Evolutionary conservation across 2,329 filamentous ascomycete species (phyloP), one percentile per base, ranked within the genome.

Genomic region (Trichophaea hybrida): DNA sequence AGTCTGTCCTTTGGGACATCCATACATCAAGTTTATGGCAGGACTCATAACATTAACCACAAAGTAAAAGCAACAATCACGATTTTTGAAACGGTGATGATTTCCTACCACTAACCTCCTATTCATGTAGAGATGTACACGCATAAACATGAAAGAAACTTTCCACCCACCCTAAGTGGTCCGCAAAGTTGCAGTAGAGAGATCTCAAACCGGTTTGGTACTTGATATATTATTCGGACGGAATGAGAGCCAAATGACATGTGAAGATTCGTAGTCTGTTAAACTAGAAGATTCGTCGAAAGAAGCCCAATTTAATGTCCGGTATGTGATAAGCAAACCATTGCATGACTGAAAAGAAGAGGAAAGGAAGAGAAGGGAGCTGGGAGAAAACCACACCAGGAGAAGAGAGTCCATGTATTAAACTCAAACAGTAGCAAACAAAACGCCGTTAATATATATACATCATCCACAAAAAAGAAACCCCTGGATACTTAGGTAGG

Each of bases 201-300:
- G 32, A 35, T 38, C 51, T 54, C 51, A 54, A 35, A 54, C 51
- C 24, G 51, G 51, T 38, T 33, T 54, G 51, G 51, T 54, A n/a
- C 51, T 50, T 32, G 31, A 13, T 37, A 70, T 67, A 46, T 64
- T 74, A 66, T 74, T 69, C 71, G 72, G 71, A 73, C 69, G 68
- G 71, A 73, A 74, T 74, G 73, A 74, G 72, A 74, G 72, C 72
- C 69, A 72, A 67, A 71, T 73, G 68, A 73, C 71, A 72, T 66
- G 57, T 24, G 24, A 24, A 24, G 24, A 24, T 24, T 24, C 24
- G 24, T 24, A 24, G 24, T 24, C 24, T 24, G 24, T 24, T 3
- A 24, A 3, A 24, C 24, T 24, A 24, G 24, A 68, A 64, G 62
- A 64, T 24, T 59, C 59, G 68, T 69, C 65, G 17, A 72, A 72